These are phyloP conservation scores for Ceratocystis lukuohia DNA, from an alignment of 2,329 filamentous ascomycete genomes.

Conservation along the genomic window DNA sequence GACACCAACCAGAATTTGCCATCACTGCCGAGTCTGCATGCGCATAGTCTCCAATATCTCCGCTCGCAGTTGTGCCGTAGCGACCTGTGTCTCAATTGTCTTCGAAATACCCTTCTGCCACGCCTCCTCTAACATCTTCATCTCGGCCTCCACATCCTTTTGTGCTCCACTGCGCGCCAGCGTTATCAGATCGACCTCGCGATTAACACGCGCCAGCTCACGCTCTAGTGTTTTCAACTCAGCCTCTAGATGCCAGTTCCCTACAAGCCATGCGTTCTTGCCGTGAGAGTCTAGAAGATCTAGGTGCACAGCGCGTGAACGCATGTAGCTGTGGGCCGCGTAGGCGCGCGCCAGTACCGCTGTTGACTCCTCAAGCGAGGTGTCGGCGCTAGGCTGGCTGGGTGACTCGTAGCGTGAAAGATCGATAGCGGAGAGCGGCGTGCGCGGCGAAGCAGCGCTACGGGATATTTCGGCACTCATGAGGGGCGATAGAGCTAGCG, in stretches of 20 bases:
- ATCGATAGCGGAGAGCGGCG: slow-evolving; percentile 55
- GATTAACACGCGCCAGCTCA: slow-evolving; percentile 55
- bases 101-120: slow-evolving; percentile 70
- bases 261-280: slow-evolving; percentile 82
- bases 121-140: slow-evolving; percentile 57
- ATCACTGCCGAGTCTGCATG: slow-evolving; percentile 20
- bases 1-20: neutral
- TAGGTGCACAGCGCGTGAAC: slow-evolving; percentile 42
- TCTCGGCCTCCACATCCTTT: slow-evolving; percentile 57
- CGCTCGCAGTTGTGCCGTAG: slow-evolving; percentile 56
- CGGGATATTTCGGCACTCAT: slow-evolving; percentile 56
- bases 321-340: slow-evolving; percentile 39
- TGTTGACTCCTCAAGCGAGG: slow-evolving; percentile 29
- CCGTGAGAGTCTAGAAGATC: slow-evolving; percentile 66
- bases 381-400: slow-evolving; percentile 33
- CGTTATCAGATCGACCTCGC: slow-evolving; percentile 61
- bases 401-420: slow-evolving; percentile 70
- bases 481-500: slow-evolving; percentile 48
- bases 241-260: slow-evolving; percentile 67
- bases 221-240: slow-evolving; percentile 56
- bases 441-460: slow-evolving; percentile 38
- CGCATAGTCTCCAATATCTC: slow-evolving; percentile 53
- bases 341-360: slow-evolving; percentile 48
- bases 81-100: slow-evolving; percentile 76
- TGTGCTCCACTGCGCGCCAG: slow-evolving; percentile 56